Base-by-base conservation (phyloP, 2,329 filamentous ascomycete genomes). In the Verticillium tricorpus region DNA sequence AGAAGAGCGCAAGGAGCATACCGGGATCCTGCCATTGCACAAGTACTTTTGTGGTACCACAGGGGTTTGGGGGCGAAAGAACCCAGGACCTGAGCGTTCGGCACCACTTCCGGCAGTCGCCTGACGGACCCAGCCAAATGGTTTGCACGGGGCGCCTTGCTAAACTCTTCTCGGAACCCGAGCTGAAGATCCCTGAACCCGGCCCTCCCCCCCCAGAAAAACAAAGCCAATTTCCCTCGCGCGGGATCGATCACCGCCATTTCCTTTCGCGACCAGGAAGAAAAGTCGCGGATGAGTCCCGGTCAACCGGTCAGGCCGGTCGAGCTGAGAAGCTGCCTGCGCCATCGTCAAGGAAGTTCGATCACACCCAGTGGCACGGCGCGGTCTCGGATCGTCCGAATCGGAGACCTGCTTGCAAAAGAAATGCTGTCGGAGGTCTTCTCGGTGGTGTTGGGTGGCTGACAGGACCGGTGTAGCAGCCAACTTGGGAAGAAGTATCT, bases 191-290 rank as follows among this genome's bases (percentile, higher is more conserved):
- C 62, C 64, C 60, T 65, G 62, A 61, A 22, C 58, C 60, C 54
- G 52, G 35, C 37, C 19, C 15, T 28, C 54, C 45, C 37, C 19
- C 25, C 54, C 54, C 45, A 35, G 35, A 58, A 60, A 62, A 62
- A 60, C 63, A 56, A 65, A 58, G 58, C 63, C 63, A 65, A 65
- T 65, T 65, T 65, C 63, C 63, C 62, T 65, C 59, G 62, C 62
- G 62, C 57, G 45, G 45, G 45, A 52, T 25, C 45, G 37, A 65
- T 65, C 63, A 65, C 63, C 63, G 63, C 63, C 58, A 60, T 64
- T 65, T 65, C 63, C 57, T 63, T 59, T 60, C 59, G 60, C 60
- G 62, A 58, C 62, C 40, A 60, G 19, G 45, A 52, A 52, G 19
- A 22, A 52, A 22, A 52, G 12, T n/a, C 45, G 45, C 45, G 45